Evolutionary conservation across 306 rosid genomes (phyloP), one percentile per base, ranked within the genome.

Genomic region (Pyrus pyrifolia): DNA sequence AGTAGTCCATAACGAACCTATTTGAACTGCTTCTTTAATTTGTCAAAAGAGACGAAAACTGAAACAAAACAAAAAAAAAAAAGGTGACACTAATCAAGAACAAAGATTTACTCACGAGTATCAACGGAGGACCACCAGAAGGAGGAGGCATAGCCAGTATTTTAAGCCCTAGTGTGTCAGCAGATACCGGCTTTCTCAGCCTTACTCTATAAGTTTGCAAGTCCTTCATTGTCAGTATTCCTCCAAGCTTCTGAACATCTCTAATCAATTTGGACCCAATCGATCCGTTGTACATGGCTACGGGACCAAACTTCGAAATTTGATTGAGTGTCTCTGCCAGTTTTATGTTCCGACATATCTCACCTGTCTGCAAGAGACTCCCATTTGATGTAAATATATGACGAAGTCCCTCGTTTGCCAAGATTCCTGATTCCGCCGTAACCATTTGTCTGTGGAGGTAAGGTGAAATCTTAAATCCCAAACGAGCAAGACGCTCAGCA

Each of bases 141-240:
- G 98, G 97, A 27, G 97, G 91, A 61, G 97, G 97, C 97, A 89
- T 87, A 75, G 88, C 81, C 55, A 90, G 87, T 68, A 91, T 71
- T 78, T 85, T 73, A 17, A 85, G 85, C 75, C 96, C 98, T 17
- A 78, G 70, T 80, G 83, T 40, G 40, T 85, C 69, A 1, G 53
- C 76, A 45, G 89, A 73, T 59, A 91, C 70, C 10, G 96, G 91
- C 60, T 77, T 75, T 55, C 62, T 86, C 55, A 82, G 33, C 72
- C 89, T 83, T 67, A 89, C 89, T 30, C 25, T 59, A 65, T 94
- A 94, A 19, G 58, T 78, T 78, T 76, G 82, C 49, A 94, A 82
- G 79, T 94, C 98, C 74, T 83, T 70, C 78, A 85, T 68, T 49
- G 80, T 83, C 70, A 90, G 74, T 63, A 88, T 87, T 42, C 97